Conservation (phyloP, 2,329 filamentous ascomycete species). For the Colletotrichum liriopes region DNA sequence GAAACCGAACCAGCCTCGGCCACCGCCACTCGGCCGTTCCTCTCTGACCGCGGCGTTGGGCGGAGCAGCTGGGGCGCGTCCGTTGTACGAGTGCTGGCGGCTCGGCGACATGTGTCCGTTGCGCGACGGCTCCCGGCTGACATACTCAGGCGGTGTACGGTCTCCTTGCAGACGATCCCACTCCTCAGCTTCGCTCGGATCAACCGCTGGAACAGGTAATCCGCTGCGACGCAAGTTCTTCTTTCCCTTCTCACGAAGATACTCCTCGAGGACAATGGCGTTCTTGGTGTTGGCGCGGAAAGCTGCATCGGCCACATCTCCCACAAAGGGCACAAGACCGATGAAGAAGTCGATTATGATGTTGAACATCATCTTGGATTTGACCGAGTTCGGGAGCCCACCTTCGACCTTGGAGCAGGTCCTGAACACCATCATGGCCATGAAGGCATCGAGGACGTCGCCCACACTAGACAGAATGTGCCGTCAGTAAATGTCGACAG, state of each 20-base stretch:
- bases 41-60: conserved; percentile 29
- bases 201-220: conserved; percentile 61
- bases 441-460: conserved; percentile 80
- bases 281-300: conserved; percentile 86
- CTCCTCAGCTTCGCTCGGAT: conserved; percentile 68
- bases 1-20: conserved; percentile 40
- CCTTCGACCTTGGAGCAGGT: conserved; percentile 83
- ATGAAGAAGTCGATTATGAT: conserved; percentile 81
- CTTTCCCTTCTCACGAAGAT: conserved; percentile 78
- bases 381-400: conserved; percentile 75
- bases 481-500: conserved; percentile 5
- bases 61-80: conserved; percentile 32
- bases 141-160: conserved; percentile 36
- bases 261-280: conserved; percentile 77
- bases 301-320: conserved; percentile 81
- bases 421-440: conserved; percentile 83
- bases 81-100: conserved; percentile 17
- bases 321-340: conserved; percentile 81
- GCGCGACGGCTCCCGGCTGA: conserved; percentile 35
- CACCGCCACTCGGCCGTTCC: conserved; percentile 4
- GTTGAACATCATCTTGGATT: conserved; percentile 84
- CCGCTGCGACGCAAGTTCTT: conserved; percentile 66
- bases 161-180: conserved; percentile 58
- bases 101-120: conserved; percentile 41
- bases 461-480: conserved; percentile 69